A percentile compares a stretch with the other conserved stretches of the same genome.
Conservation (phyloP, 257 asterid genomes). For the Mentha longifolia region DNA sequence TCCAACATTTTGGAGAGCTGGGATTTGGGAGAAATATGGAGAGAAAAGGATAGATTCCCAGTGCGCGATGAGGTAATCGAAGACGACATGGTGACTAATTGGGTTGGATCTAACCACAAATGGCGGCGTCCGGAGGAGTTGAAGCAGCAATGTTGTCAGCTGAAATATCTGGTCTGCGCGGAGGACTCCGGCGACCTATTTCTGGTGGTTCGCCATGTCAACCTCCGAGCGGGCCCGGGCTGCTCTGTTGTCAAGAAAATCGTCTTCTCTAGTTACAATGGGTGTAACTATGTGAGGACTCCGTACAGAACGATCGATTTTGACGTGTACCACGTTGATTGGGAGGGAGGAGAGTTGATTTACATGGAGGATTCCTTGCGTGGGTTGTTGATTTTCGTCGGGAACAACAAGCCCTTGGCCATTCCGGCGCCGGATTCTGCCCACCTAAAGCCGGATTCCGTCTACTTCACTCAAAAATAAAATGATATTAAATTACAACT, state of each 20-base stretch:
- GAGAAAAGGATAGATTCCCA: too few species aligned
- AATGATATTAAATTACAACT: too few species aligned
- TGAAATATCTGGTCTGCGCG: neutral
- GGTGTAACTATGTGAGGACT: neutral
- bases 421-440: neutral
- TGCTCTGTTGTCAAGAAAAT: neutral
- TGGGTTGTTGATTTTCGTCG: neutral
- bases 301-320: neutral
- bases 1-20: neutral
- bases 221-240: neutral
- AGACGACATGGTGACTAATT: too few species aligned
- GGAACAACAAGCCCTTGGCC: neutral
- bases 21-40: neutral
- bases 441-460: neutral
- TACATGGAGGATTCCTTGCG: neutral
- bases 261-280: too few species aligned
- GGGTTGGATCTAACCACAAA: too few species aligned
- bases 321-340: neutral
- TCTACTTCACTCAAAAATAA: too few species aligned
- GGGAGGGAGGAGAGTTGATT: too few species aligned
- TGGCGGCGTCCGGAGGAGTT: too few species aligned
- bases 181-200: neutral
- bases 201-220: neutral
- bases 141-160: neutral
- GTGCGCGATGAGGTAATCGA: too few species aligned